These are phyloP conservation scores for Sugiyamaella pinicola DNA, from an alignment of 1,139 yeast genomes.

Conservation along the genomic window DNA sequence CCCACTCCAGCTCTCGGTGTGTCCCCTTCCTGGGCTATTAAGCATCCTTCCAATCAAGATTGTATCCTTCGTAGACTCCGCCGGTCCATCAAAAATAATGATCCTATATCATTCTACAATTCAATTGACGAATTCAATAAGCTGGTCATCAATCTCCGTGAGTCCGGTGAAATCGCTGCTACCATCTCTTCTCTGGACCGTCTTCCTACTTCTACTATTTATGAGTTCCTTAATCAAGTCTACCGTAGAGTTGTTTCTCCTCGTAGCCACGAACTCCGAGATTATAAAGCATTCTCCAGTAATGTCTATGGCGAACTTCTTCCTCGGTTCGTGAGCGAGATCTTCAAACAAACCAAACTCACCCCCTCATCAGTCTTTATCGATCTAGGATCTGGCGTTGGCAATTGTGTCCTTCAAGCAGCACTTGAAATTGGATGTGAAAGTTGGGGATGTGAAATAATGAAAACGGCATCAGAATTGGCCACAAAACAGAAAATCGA, in stretches of 20 bases:
- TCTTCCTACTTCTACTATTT: conserved; percentile 61
- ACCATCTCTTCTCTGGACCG: conserved; percentile 46
- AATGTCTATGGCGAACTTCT: conserved; percentile 90
- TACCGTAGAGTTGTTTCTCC: conserved; percentile 83
- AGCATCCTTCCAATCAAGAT: conserved; percentile 46
- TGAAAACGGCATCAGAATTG: conserved; percentile 75
- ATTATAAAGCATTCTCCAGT: conserved; percentile 84
- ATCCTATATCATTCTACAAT: conserved; percentile 41
- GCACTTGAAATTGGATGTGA: conserved; percentile 82
- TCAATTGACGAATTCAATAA: conserved; percentile 49
- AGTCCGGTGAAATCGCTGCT: conserved; percentile 40
- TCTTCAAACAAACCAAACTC: conserved; percentile 64
- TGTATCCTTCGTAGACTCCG: conserved; percentile 52
- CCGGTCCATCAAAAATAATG: conserved; percentile 46
- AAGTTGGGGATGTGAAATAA: conserved; percentile 89
- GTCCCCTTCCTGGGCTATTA: conserved; percentile 44
- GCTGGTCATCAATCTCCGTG: conserved; percentile 43
- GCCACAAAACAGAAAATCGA: conserved; percentile 64
- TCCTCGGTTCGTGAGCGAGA: conserved; percentile 72
- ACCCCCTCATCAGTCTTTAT: conserved; percentile 61
- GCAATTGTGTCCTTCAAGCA: conserved; percentile 87
- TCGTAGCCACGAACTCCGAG: conserved; percentile 60
- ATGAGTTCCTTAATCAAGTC: conserved; percentile 55
- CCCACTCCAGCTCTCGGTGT: background rate
- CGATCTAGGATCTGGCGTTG: conserved; percentile 93